phyloP scores from a whole-genome alignment of 2,329 filamentous ascomycete genomes.

The Berkeleyomyces rouxiae region DNA sequence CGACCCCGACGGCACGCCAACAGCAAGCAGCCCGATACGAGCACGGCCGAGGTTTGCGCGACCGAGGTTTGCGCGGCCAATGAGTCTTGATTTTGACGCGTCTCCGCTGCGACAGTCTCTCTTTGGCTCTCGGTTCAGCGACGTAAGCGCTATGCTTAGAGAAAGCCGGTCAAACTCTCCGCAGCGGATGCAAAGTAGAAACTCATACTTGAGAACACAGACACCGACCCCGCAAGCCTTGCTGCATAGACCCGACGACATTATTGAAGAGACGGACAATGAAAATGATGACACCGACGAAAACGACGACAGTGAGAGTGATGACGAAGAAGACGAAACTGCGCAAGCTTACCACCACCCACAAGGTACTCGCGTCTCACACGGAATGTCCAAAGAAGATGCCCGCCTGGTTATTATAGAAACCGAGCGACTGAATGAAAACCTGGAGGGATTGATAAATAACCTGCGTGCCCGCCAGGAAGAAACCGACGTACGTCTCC shows the following conservation, averaged over 20 bases:
- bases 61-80: slow-evolving; percentile 9
- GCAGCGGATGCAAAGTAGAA: not conserved
- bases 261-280: not conserved
- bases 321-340: not conserved
- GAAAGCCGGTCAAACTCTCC: slow-evolving; percentile 5
- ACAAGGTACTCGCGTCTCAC: not conserved
- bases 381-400: slow-evolving; percentile 15
- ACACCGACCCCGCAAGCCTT: slow-evolving; percentile 3
- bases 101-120: slow-evolving; percentile 4
- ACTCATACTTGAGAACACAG: not conserved
- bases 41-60: slow-evolving; percentile 3
- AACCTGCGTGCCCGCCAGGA: slow-evolving; percentile 39
- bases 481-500: slow-evolving; percentile 34
- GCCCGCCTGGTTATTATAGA: slow-evolving; percentile 18
- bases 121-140: slow-evolving; percentile 10
- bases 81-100: slow-evolving; percentile 10
- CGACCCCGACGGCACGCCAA: not conserved
- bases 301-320: not conserved
- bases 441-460: slow-evolving; percentile 32
- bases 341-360: not conserved
- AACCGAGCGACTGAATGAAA: slow-evolving; percentile 29
- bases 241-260: not conserved
- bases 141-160: slow-evolving; percentile 8
- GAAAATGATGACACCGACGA: slow-evolving; percentile 3
- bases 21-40: not conserved